Evolutionary conservation across 805 yeast genomes (phyloP).

Genomic region (Candida awuae): DNA sequence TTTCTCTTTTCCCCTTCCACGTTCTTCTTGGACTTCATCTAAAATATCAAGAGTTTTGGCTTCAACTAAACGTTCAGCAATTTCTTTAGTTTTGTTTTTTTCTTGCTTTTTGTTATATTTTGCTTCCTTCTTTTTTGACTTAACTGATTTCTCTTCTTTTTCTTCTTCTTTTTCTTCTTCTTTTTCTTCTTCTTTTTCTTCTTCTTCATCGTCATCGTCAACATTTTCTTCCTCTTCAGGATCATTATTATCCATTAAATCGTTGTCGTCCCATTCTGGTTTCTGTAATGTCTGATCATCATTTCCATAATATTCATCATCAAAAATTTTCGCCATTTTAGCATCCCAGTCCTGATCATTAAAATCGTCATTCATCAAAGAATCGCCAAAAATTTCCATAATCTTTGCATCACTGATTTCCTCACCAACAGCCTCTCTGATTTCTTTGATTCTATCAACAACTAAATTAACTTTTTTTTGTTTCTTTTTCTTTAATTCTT

Average conservation of each 20-base stretch:
- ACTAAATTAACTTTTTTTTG: conserved; percentile 70
- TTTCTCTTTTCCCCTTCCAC: conserved; percentile 47
- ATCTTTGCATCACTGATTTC: conserved; percentile 52
- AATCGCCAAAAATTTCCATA: conserved; percentile 61
- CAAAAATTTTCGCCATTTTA: conserved; percentile 75
- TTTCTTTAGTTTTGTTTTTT: conserved; percentile 50
- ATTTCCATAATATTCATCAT: conserved; percentile 69
- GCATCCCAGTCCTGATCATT: conserved; percentile 88
- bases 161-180: conserved; percentile 19
- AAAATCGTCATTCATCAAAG: conserved; percentile 78
- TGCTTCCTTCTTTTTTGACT: conserved; percentile 45
- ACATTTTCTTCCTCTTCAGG: conserved; percentile 35
- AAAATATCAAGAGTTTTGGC: conserved; percentile 55
- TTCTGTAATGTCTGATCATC: conserved; percentile 39
- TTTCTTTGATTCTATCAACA: conserved; percentile 57
- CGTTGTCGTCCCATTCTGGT: conserved; percentile 64
- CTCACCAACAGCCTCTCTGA: conserved; percentile 62
- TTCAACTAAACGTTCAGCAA: conserved; percentile 75
- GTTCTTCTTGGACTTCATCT: conserved; percentile 62
- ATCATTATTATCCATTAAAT: conserved; percentile 28
- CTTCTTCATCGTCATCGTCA: conserved; percentile 32
- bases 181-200: conserved; percentile 29
- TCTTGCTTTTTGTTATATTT: conserved; percentile 54
- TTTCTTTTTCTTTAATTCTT: conserved; percentile 61
- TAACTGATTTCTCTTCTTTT: conserved; percentile 34